Evolutionary conservation across 208 protist species (phyloP).

Genomic region (Zelonia costaricensis): DNA sequence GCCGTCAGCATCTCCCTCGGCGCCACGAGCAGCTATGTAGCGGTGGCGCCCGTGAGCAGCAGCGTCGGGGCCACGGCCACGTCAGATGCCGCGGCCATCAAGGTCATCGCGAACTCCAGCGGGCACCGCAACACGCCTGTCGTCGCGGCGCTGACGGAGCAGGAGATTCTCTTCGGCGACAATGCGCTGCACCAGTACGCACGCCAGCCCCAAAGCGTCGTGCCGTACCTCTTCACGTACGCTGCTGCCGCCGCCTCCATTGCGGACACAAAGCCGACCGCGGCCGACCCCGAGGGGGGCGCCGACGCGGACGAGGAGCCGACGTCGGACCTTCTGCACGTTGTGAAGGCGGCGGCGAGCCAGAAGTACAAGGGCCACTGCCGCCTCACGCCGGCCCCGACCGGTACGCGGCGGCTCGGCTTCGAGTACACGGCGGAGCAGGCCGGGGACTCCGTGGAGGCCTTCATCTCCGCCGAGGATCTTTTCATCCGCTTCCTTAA

Average conservation of each 20-base stretch:
- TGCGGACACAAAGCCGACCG: slow-evolving; percentile 20
- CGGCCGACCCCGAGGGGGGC: not conserved
- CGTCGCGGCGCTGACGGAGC: slow-evolving; percentile 67
- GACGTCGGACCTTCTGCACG: slow-evolving; percentile 31
- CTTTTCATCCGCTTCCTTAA: slow-evolving; percentile 83
- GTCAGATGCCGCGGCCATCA: slow-evolving; percentile 33
- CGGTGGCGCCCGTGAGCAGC: slow-evolving; percentile 49
- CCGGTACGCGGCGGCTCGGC: slow-evolving; percentile 33
- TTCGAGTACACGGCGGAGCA: slow-evolving; percentile 45
- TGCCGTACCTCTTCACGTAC: slow-evolving; percentile 82
- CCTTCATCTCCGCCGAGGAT: slow-evolving; percentile 67
- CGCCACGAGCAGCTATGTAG: slow-evolving; percentile 69
- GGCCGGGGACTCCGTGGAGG: slow-evolving; percentile 30
- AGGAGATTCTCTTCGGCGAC: slow-evolving; percentile 82
- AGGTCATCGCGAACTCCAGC: slow-evolving; percentile 74
- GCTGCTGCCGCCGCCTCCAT: slow-evolving; percentile 56
- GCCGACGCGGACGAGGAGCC: slow-evolving; percentile 8
- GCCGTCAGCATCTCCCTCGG: slow-evolving; percentile 87
- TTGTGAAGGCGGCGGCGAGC: slow-evolving; percentile 45
- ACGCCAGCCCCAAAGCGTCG: slow-evolving; percentile 69
- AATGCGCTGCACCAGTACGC: slow-evolving; percentile 67
- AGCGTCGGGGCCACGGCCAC: slow-evolving; percentile 4
- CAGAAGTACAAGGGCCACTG: slow-evolving; percentile 66
- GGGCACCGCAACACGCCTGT: slow-evolving; percentile 78
- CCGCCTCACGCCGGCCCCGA: slow-evolving; percentile 30